Base-by-base conservation (phyloP, 768 basidiomycete genomes). In the Lactarius tabidus region DNA sequence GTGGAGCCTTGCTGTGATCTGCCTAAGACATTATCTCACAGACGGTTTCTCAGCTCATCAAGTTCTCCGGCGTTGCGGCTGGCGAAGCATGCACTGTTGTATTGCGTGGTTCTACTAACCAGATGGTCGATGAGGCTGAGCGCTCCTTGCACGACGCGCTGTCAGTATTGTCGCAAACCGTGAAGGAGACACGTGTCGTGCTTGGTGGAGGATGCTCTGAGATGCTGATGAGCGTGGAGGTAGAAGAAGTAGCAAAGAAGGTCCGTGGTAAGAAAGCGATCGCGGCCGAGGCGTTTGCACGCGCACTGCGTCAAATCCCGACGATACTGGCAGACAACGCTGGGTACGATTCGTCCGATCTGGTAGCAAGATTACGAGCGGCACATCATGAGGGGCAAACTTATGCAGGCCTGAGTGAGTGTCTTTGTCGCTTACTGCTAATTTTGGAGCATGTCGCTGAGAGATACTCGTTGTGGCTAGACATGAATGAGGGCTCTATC, bases 81-180 rank as follows among this genome's bases (percentile, higher is more conserved):
- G 96, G 96, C 15, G 88, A 96, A 76, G 97, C 97, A 26, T 98
- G 97, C 75, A 99, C 97, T 0, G 95, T 98, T 59, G 96, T 99
- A 33, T 84, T 99, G 9, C 91, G 97, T 39, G 97, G 97, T 17
- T 97, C 95, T 43, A 98, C 97, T 26, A 90, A 89, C 67, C 97
- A 99, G 75, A 99, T 99, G 96, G 90, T 99, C 29, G 97, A 98
- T 71, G 97, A 99, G 75, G 97, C 97, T 1, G 97, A 98, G 72
- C 89, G 97, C 14, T 98, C 96, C 1, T 79, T 99, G 53, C 97
- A 98, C 73, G 97, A 99, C 70, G 97, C 97, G 4, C 88, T 99
- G 12, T 96, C 94, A 0, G 97, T 99, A 5, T 82, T 99, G 18
- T 96, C 95, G 18, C 97, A 99, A 73, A 98, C 96, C 0, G 94